Conservation (phyloP, 352 stramenopile species). For the Globisporangium polare region DNA sequence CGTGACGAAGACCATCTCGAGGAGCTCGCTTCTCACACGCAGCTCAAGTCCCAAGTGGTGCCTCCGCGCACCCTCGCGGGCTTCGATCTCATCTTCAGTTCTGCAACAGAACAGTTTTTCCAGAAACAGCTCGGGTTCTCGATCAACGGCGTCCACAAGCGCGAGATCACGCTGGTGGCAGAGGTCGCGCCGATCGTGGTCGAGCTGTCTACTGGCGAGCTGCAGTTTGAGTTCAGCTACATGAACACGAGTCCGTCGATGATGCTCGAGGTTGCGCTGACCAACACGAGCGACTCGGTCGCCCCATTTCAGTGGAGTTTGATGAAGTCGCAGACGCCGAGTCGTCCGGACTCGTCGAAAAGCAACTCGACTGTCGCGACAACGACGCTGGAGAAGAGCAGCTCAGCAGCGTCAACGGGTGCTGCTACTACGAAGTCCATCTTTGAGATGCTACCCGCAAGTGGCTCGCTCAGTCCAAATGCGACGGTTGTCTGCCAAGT, state of each 20-base stretch:
- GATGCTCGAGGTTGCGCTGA: constrained; percentile 62
- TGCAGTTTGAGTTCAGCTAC: constrained; percentile 80
- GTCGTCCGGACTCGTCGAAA: constrained; percentile 53
- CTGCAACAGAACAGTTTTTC: constrained; percentile 75
- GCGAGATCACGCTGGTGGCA: constrained; percentile 81
- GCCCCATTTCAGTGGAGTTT: constrained; percentile 83
- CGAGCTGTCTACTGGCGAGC: constrained; percentile 39
- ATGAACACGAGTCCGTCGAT: constrained; percentile 47
- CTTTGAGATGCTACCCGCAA: constrained; percentile 52
- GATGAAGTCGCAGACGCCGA: constrained; percentile 12
- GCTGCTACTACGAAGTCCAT: constrained; percentile 13
- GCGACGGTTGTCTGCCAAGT: constrained; percentile 43
- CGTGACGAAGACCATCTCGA: constrained; percentile 32
- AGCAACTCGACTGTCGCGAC: constrained; percentile 38
- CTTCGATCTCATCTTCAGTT: constrained; percentile 90
- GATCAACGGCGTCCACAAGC: constrained; percentile 82
- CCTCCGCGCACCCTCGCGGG: constrained; percentile 72
- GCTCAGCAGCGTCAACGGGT: not conserved
- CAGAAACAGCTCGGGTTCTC: constrained; percentile 78
- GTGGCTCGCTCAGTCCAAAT: constrained; percentile 29
- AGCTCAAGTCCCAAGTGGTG: constrained; percentile 78
- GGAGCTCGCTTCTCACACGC: constrained; percentile 58
- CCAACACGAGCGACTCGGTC: constrained; percentile 88
- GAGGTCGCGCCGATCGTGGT: constrained; percentile 90
- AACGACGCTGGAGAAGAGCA: constrained; percentile 19